Conservation (phyloP, 352 stramenopile species). For the Poterioochromonas sp. region DNA sequence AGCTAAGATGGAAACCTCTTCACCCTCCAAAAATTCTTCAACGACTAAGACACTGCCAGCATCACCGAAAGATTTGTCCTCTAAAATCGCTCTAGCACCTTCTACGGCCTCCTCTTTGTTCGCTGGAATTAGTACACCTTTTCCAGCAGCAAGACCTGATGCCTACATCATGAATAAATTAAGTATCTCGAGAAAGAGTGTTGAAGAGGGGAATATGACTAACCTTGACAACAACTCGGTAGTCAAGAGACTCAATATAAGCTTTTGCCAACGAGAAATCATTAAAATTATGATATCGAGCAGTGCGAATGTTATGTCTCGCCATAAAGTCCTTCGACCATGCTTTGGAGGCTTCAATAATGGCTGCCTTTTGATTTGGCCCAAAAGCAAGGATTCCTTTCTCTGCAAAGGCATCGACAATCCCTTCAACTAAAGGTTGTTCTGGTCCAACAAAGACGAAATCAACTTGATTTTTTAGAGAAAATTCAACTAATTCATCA, state of each 20-base stretch:
- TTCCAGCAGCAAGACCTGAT: constrained; percentile 96
- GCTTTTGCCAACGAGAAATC: constrained; percentile 70
- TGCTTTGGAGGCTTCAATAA: constrained; percentile 95
- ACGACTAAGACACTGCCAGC: constrained; percentile 90
- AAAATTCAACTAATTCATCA: constrained; percentile 63
- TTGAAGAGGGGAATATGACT: constrained; percentile 55
- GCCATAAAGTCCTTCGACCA: constrained; percentile 98
- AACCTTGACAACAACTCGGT: constrained; percentile 91
- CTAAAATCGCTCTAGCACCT: constrained; percentile 92
- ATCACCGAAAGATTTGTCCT: constrained; percentile 73
- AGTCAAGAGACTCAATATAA: constrained; percentile 83
- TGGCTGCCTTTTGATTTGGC: constrained; percentile 79
- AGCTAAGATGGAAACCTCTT: constrained; percentile 93
- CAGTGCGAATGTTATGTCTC: constrained; percentile 90
- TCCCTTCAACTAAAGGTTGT: constrained; percentile 84
- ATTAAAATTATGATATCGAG: constrained; percentile 91
- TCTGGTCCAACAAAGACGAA: constrained; percentile 96
- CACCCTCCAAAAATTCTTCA: constrained; percentile 94
- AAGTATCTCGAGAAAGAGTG: too few species aligned
- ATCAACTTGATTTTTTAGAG: constrained; percentile 68
- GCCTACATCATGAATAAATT: constrained; percentile 47
- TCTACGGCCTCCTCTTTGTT: constrained; percentile 79
- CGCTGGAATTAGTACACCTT: constrained; percentile 92
- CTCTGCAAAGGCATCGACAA: constrained; percentile 60
- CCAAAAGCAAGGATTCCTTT: constrained; percentile 82